Conservation (phyloP, 331 rosid species). For the Malus hybrid region DNA sequence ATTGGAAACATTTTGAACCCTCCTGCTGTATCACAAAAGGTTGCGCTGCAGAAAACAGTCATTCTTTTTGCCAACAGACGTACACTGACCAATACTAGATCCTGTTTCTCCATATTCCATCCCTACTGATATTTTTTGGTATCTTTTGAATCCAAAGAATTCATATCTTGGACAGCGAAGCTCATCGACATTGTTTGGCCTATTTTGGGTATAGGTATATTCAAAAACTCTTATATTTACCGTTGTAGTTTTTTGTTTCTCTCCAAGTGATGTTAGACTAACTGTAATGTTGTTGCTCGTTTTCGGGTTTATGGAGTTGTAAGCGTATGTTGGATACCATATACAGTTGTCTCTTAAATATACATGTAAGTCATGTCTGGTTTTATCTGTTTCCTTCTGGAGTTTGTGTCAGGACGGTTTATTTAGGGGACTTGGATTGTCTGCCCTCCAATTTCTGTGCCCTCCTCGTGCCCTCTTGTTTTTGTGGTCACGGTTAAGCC, state of each 20-base stretch:
- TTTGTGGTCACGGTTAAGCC: no score
- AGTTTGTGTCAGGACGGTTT: background rate
- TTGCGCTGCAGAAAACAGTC: background rate
- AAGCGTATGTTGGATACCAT: background rate
- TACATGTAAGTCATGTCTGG: background rate
- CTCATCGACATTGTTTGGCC: background rate
- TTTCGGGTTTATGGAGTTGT: background rate
- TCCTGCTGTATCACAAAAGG: background rate
- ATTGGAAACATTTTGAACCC: background rate
- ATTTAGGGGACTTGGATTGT: no score
- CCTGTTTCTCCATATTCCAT: background rate
- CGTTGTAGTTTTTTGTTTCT: background rate
- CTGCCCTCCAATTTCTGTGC: no score
- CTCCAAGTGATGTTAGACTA: background rate
- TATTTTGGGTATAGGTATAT: background rate
- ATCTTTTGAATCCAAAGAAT: background rate
- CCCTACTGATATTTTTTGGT: background rate
- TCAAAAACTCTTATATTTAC: background rate
- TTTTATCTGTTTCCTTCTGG: background rate
- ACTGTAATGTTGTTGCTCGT: background rate
- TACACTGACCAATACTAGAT: slow-evolving; percentile 15
- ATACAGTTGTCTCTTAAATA: background rate
- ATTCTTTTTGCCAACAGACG: slow-evolving; percentile 8
- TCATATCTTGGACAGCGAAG: background rate
- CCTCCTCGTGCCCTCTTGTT: no score